A percentile compares a stretch with the other conserved stretches of the same genome.
Evolutionary conservation across 805 yeast genomes (phyloP).

Genomic region (Ogataea nitratoaversa): DNA sequence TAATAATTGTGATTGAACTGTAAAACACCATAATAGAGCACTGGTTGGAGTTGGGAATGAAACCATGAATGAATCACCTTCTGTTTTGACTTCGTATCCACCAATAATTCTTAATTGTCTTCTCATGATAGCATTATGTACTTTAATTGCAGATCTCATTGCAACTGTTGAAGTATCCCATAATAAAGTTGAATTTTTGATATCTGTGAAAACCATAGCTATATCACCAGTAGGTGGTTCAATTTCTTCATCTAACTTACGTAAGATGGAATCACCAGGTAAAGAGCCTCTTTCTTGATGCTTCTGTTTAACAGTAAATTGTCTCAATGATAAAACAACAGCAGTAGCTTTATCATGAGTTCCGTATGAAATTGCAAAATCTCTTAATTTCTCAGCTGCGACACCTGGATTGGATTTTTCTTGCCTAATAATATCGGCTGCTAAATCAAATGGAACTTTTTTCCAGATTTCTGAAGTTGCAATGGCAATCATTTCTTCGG

Average conservation of each 20-base stretch:
- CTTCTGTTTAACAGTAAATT: slow-evolving; percentile 36
- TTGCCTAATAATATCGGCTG: slow-evolving; percentile 84
- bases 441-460: slow-evolving; percentile 71
- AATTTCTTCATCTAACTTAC: slow-evolving; percentile 85
- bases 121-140: slow-evolving; percentile 92
- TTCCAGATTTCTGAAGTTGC: slow-evolving; percentile 89
- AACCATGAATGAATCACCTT: slow-evolving; percentile 99
- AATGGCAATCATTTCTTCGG: slow-evolving; percentile 81
- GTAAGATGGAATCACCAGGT: slow-evolving; percentile 71
- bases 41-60: slow-evolving; percentile 90
- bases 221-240: slow-evolving; percentile 92
- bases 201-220: slow-evolving; percentile 96
- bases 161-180: slow-evolving; percentile 95
- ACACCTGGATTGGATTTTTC: slow-evolving; percentile 78
- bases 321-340: slow-evolving; percentile 69
- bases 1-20: slow-evolving; percentile 79
- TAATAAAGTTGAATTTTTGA: slow-evolving; percentile 83
- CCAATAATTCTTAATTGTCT: slow-evolving; percentile 88
- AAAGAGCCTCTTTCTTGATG: slow-evolving; percentile 40
- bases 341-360: slow-evolving; percentile 75
- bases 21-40: slow-evolving; percentile 91
- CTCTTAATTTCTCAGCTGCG: slow-evolving; percentile 91
- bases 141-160: slow-evolving; percentile 94
- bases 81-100: slow-evolving; percentile 97
- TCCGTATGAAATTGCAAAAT: slow-evolving; percentile 92